A percentile compares a stretch with the other conserved stretches of the same genome.
Conservation (phyloP, 495 filamentous ascomycete genomes). For the Penicillium canescens region DNA sequence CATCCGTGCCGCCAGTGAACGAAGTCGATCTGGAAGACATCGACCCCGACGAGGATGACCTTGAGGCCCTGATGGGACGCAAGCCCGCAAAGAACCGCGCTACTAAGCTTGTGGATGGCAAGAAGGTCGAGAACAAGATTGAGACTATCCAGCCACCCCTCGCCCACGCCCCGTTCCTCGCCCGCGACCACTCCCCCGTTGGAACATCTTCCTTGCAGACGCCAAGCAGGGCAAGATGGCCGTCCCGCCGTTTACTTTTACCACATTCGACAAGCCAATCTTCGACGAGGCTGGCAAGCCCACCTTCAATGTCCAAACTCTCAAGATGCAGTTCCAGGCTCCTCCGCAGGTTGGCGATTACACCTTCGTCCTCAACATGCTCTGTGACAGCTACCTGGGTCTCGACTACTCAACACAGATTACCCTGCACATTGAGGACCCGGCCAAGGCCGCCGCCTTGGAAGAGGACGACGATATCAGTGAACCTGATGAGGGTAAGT, state of each 20-base stretch:
- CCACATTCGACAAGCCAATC: conserved; percentile 83
- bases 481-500: conserved; percentile 94
- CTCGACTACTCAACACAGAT: conserved; percentile 89
- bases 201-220: conserved; percentile 93
- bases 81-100: conserved; percentile 60
- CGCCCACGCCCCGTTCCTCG: conserved; percentile 83
- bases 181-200: conserved; percentile 82
- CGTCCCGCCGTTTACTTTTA: conserved; percentile 91
- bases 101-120: conserved; percentile 58
- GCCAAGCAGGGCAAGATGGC: conserved; percentile 92
- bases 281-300: conserved; percentile 72
- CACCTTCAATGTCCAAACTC: conserved; percentile 88
- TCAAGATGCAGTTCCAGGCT: conserved; percentile 97
- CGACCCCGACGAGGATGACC: conserved; percentile 89
- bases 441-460: conserved; percentile 77
- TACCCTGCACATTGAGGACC: conserved; percentile 85
- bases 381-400: conserved; percentile 93
- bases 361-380: conserved; percentile 84
- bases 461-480: conserved; percentile 86
- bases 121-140: conserved; percentile 43
- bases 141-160: conserved; percentile 77
- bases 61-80: conserved; percentile 83
- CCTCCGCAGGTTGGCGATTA: conserved; percentile 91
- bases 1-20: conserved; percentile 69
- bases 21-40: conserved; percentile 82